These are phyloP conservation scores for Picochlorum sp. DNA, from an alignment of 139 green algal species.

Conservation along the genomic window DNA sequence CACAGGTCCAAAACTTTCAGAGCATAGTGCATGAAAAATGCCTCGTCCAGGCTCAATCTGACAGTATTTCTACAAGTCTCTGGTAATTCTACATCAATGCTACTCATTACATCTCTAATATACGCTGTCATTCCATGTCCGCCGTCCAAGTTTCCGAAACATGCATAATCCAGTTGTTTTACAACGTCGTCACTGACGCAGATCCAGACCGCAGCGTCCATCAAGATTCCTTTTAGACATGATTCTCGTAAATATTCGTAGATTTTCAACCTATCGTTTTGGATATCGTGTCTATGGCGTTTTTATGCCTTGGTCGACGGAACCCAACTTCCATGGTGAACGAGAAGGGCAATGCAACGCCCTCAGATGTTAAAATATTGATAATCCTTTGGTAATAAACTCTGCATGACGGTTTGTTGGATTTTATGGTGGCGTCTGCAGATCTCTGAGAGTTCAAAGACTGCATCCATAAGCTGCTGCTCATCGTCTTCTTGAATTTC, in stretches of 20 bases:
- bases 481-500: slow-evolving; percentile 14
- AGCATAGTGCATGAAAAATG: slow-evolving; percentile 29
- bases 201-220: slow-evolving; percentile 24
- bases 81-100: not conserved
- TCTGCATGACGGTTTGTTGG: slow-evolving; percentile 34
- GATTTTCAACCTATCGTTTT: slow-evolving; percentile 21
- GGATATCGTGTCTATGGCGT: slow-evolving; percentile 12
- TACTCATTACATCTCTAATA: slow-evolving; percentile 8
- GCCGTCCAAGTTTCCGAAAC: slow-evolving; percentile 34
- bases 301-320: slow-evolving; percentile 20
- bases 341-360: too few species aligned
- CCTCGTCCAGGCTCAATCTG: slow-evolving; percentile 30
- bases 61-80: slow-evolving; percentile 11
- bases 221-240: slow-evolving; percentile 21
- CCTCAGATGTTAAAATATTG: slow-evolving; percentile 24
- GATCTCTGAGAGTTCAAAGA: slow-evolving; percentile 57
- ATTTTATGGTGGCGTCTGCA: slow-evolving; percentile 48
- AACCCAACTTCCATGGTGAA: not conserved
- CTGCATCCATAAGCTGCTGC: slow-evolving; percentile 31
- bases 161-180: slow-evolving; percentile 20
- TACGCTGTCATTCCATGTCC: slow-evolving; percentile 12
- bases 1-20: slow-evolving; percentile 12
- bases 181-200: slow-evolving; percentile 11
- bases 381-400: slow-evolving; percentile 52
- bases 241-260: slow-evolving; percentile 2